Conservation (phyloP, 371 early-diverging fungal species). For the Mortierella sp. region DNA sequence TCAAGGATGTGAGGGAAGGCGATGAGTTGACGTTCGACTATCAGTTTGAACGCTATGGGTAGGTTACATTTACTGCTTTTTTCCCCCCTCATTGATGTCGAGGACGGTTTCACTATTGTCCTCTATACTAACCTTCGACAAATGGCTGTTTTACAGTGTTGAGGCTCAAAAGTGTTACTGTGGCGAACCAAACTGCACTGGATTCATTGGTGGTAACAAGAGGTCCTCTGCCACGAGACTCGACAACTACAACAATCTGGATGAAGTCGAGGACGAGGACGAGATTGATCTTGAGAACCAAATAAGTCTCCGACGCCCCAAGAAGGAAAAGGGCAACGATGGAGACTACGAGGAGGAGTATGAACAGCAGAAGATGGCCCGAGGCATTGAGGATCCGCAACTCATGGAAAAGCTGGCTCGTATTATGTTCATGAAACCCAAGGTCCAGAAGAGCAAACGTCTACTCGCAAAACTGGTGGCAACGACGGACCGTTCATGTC, state of each 20-base stretch:
- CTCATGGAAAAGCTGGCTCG: conserved; percentile 69
- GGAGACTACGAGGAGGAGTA: conserved; percentile 55
- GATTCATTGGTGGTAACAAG: conserved; percentile 85
- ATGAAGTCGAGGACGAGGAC: conserved; percentile 56
- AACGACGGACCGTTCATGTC: conserved; percentile 58
- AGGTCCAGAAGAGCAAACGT: conserved; percentile 52
- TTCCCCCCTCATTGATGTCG: background rate
- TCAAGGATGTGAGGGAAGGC: conserved; percentile 71
- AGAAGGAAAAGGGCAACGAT: conserved; percentile 48
- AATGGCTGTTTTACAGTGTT: conserved; percentile 59
- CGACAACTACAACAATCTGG: conserved; percentile 56
- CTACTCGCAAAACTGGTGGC: conserved; percentile 53
- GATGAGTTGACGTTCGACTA: conserved; percentile 96
- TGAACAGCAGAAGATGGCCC: conserved; percentile 40
- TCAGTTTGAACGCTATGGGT: conserved; percentile 87
- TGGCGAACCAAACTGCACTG: conserved; percentile 89
- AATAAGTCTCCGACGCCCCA: conserved; percentile 32
- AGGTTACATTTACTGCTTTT: conserved; percentile 7
- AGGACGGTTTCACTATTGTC: background rate
- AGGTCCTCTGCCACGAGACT: conserved; percentile 52
- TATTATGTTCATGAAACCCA: conserved; percentile 54
- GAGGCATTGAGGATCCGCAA: conserved; percentile 56
- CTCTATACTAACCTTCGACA: background rate
- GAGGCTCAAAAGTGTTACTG: conserved; percentile 94
- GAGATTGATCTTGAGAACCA: conserved; percentile 62